Percentiles rank a stretch among this genome's conserved stretches.
Evolutionary conservation across 2,329 filamentous ascomycete species (phyloP).

Genomic region (Aspergillus viridinutans): DNA sequence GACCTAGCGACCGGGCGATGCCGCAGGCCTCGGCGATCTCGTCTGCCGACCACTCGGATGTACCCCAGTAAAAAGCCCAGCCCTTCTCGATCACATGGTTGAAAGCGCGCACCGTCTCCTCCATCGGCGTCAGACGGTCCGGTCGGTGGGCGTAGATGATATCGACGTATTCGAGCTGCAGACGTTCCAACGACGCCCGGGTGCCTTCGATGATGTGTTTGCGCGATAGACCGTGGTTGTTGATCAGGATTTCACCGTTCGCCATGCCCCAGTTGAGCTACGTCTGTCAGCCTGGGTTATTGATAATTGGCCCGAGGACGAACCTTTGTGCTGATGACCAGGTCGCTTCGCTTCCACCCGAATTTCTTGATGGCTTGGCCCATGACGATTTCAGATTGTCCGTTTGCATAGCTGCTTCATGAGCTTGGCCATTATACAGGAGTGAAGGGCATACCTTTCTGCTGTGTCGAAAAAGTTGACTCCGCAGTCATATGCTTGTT

Average conservation of each 20-base stretch:
- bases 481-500: slow-evolving; percentile 54
- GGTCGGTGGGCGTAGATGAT: slow-evolving; percentile 68
- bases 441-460: slow-evolving; percentile 33
- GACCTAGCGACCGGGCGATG: slow-evolving; percentile 55
- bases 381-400: slow-evolving; percentile 53
- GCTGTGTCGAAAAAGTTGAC: slow-evolving; percentile 59
- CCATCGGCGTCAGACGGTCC: slow-evolving; percentile 64
- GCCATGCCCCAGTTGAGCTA: slow-evolving; percentile 61
- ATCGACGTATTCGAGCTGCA: slow-evolving; percentile 65
- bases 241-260: slow-evolving; percentile 59
- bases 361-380: slow-evolving; percentile 54
- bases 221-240: slow-evolving; percentile 64
- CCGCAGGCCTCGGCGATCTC: slow-evolving; percentile 63
- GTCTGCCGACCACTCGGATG: slow-evolving; percentile 64
- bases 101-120: slow-evolving; percentile 68
- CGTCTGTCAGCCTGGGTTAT: slow-evolving; percentile 1
- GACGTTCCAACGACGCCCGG: slow-evolving; percentile 55
- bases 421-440: not conserved
- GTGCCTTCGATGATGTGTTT: slow-evolving; percentile 69
- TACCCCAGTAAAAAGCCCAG: slow-evolving; percentile 69
- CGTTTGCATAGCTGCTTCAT: slow-evolving; percentile 43
- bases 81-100: slow-evolving; percentile 66
- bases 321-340: slow-evolving; percentile 35
- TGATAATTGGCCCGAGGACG: slow-evolving; percentile 1
- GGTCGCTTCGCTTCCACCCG: slow-evolving; percentile 55